Percentiles rank a stretch among this genome's conserved stretches.
These are phyloP conservation scores for Coemansia sp. DNA, from an alignment of 192 early-diverging fungal species.

Conservation along the genomic window DNA sequence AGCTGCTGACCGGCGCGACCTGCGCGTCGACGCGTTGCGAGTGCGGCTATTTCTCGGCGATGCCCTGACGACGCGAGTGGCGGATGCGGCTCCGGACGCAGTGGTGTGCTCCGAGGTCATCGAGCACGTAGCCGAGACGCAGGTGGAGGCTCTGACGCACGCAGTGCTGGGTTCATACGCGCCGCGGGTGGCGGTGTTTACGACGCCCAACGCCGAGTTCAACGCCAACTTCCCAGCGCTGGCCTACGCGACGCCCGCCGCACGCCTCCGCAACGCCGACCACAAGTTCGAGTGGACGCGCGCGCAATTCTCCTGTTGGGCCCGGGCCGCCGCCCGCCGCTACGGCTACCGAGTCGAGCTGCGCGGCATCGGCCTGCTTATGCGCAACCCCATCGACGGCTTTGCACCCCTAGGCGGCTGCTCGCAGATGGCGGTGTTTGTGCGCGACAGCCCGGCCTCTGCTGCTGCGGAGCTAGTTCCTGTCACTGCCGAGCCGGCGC, in stretches of 20 bases:
- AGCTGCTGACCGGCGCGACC: constrained; percentile 52
- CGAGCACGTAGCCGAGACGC: constrained; percentile 68
- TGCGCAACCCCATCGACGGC: constrained; percentile 17
- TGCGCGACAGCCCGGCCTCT: background rate
- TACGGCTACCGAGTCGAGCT: constrained; percentile 63
- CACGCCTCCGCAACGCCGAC: constrained; percentile 72
- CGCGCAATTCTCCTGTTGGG: constrained; percentile 76
- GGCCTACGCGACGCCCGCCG: constrained; percentile 61
- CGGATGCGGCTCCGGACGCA: constrained; percentile 54
- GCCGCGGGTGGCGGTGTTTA: constrained; percentile 66
- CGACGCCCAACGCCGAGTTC: constrained; percentile 88
- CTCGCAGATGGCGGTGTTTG: constrained; percentile 75
- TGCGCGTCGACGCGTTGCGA: constrained; percentile 58
- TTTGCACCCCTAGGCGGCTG: constrained; percentile 55
- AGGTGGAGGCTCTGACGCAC: constrained; percentile 56
- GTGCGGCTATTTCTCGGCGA: constrained; percentile 67
- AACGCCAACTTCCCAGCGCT: constrained; percentile 81
- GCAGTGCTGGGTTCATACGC: constrained; percentile 63
- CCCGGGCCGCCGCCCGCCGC: constrained; percentile 43
- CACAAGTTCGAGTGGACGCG: constrained; percentile 98
- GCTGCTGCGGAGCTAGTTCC: background rate
- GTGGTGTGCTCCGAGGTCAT: constrained; percentile 80
- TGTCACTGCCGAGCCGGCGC: constrained; percentile 14
- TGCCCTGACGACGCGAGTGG: too few species aligned
- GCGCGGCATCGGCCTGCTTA: constrained; percentile 36